Conservation (phyloP, 2,329 filamentous ascomycete genomes). For the Emericellopsis cladophorae region DNA sequence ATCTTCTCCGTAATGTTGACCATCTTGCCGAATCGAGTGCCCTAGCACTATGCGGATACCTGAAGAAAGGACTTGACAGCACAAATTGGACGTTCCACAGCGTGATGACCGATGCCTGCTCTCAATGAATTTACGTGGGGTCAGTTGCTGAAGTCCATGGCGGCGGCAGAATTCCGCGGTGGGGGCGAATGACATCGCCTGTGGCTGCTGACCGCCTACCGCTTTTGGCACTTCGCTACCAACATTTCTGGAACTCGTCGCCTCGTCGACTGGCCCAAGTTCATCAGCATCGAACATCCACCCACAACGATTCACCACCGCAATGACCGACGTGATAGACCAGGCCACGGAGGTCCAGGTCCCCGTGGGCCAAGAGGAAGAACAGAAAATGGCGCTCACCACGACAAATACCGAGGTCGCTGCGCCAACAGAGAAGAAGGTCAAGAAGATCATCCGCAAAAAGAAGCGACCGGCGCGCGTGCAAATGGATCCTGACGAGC, state of each 20-base stretch:
- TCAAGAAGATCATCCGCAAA: slow-evolving; percentile 81
- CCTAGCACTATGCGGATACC: not conserved
- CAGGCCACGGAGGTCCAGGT: slow-evolving; percentile 7
- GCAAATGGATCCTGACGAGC: slow-evolving; percentile 75
- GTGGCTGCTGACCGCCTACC: not conserved
- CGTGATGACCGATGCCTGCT: not conserved
- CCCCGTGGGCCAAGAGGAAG: slow-evolving; percentile 7
- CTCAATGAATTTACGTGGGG: slow-evolving; percentile 1
- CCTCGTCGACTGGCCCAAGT: not conserved
- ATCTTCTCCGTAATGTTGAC: slow-evolving; percentile 99
- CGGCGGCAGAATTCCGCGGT: not conserved
- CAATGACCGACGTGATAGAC: slow-evolving; percentile 10
- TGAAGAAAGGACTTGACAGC: not conserved
- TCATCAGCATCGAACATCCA: not conserved
- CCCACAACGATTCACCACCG: not conserved
- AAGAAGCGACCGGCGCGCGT: slow-evolving; percentile 82
- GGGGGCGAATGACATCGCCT: not conserved
- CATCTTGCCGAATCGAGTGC: slow-evolving; percentile 46
- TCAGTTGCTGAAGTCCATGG: not conserved
- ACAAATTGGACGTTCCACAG: too few species aligned
- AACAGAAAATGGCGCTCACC: slow-evolving; percentile 17
- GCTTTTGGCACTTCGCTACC: not conserved
- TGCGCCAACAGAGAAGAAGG: slow-evolving; percentile 42
- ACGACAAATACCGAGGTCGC: slow-evolving; percentile 30
- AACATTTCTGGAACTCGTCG: not conserved